These are phyloP conservation scores for Coelastrella sp. DNA, from an alignment of 139 green algal genomes.

Conservation along the genomic window DNA sequence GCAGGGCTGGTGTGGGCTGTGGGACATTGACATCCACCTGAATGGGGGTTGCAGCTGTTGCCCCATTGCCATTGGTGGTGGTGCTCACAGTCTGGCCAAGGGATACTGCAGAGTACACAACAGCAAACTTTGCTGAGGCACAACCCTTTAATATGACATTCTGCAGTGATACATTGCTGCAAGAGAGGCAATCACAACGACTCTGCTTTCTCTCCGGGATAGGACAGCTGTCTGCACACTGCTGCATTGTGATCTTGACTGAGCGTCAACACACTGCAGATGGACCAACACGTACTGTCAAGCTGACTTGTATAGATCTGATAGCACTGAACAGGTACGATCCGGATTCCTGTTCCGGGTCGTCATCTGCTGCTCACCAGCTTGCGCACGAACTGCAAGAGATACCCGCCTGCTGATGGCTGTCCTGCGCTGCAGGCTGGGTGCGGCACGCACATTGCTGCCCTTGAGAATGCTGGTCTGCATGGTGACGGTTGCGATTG, in stretches of 20 bases:
- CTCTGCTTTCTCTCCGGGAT: no score
- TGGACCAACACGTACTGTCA: no score
- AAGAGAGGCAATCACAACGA: no score
- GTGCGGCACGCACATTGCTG: background rate
- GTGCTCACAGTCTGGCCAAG: constrained; percentile 10
- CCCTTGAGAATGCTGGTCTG: constrained; percentile 39
- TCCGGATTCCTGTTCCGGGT: no score
- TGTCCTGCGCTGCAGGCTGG: constrained; percentile 30
- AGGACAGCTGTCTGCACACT: no score
- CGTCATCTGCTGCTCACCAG: constrained; percentile 27
- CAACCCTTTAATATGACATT: no score
- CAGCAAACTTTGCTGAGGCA: no score
- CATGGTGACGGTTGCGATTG: background rate
- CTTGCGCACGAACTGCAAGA: constrained; percentile 16
- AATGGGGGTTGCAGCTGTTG: constrained; percentile 20
- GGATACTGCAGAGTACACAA: constrained; percentile 1
- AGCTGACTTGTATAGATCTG: no score
- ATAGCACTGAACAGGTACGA: no score
- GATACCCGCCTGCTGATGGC: constrained; percentile 6
- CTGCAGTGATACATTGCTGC: no score
- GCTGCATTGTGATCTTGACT: no score
- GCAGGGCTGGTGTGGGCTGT: constrained; percentile 36
- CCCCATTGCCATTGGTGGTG: constrained; percentile 28
- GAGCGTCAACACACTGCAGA: no score
- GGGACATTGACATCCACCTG: constrained; percentile 36